Evolutionary conservation across 768 basidiomycete species (phyloP), one percentile per base, ranked within the genome.

Genomic region (Roridomyces roridus): DNA sequence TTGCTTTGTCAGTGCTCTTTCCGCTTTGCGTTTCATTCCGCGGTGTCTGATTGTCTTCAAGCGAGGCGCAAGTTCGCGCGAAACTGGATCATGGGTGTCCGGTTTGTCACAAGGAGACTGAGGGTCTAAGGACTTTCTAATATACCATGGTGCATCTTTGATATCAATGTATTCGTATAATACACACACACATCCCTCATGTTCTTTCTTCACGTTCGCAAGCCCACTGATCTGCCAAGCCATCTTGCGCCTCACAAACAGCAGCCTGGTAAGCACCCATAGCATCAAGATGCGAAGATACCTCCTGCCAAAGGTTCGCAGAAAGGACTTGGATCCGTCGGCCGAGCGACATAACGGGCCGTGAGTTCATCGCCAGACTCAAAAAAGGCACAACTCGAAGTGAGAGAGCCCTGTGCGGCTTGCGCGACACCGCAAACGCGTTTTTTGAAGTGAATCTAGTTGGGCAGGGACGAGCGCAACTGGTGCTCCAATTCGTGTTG

Each of bases 51-150:
- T 49, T 41, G 26, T 17, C 17, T 54, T 58, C 5, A 49, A 92
- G 91, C 59, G 87, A 91, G 31, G 86, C 91, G 5, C 82, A 87
- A 64, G 79, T 93, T 21, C 81, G 87, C 20, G 80, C 86, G 23
- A 81, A 80, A 59, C 72, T 94, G 10, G 74, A 73, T 31, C 78
- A 86, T 35, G 86, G 89, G 2, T 96, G 93, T 71, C 94, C 93
- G 4, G 85, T 92, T 0, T 94, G 94, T 72, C 78, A 83, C 64
- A 79, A 81, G 68, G 78, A 74, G 57, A 79, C 77, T 20, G 85
- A 89, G 61, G 87, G 83, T 23, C 46, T 52, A 25, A 51, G 58
- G 58, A 59, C 58, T 50, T 55, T 46, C 31, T 34, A 34, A 34
- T 34, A 34, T 34, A 34, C 31, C 31, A 34, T 34, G 31, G 31